A percentile compares a stretch with the other conserved stretches of the same genome.
Evolutionary conservation across 1,284 basidiomycete genomes (phyloP).

Genomic region (Trametes sp.): DNA sequence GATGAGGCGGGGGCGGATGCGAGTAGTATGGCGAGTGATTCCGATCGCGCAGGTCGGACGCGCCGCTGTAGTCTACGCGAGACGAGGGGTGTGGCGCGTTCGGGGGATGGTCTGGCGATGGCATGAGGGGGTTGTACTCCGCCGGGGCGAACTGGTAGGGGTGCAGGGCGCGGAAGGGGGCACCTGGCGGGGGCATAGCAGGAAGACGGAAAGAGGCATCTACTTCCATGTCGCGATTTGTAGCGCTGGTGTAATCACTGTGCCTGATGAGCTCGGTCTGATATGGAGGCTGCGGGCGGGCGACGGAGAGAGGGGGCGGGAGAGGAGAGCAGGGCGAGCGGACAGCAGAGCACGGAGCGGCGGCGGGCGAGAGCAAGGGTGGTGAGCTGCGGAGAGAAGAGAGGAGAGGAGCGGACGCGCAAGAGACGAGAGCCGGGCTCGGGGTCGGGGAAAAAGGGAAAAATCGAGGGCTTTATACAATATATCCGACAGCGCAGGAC

Average conservation of each 20-base stretch:
- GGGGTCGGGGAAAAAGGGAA: slow-evolving; percentile 30
- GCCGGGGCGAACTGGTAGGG: slow-evolving; percentile 37
- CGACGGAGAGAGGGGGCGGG: background rate
- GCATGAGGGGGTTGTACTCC: slow-evolving; percentile 34
- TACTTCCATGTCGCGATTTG: slow-evolving; percentile 39
- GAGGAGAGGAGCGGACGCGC: slow-evolving; percentile 8
- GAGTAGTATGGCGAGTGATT: slow-evolving; percentile 42
- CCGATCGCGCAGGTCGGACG: slow-evolving; percentile 33
- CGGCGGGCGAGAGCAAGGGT: background rate
- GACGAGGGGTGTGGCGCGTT: slow-evolving; percentile 26
- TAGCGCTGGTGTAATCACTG: slow-evolving; percentile 38
- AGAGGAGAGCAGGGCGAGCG: background rate
- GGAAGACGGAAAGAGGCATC: slow-evolving; percentile 38
- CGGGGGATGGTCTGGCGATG: slow-evolving; percentile 32
- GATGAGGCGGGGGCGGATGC: slow-evolving; percentile 38
- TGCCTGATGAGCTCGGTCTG: slow-evolving; percentile 34
- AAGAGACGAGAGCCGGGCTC: slow-evolving; percentile 18
- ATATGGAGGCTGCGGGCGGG: slow-evolving; percentile 19
- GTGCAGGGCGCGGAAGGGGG: slow-evolving; percentile 33
- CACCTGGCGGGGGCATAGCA: slow-evolving; percentile 33
- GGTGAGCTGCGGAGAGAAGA: background rate
- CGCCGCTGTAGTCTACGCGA: slow-evolving; percentile 16
- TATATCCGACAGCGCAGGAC: slow-evolving; percentile 29
- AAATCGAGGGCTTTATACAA: slow-evolving; percentile 34
- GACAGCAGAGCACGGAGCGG: background rate